These are phyloP conservation scores for Corylus avellana DNA, from an alignment of 306 rosid species.

Conservation along the genomic window DNA sequence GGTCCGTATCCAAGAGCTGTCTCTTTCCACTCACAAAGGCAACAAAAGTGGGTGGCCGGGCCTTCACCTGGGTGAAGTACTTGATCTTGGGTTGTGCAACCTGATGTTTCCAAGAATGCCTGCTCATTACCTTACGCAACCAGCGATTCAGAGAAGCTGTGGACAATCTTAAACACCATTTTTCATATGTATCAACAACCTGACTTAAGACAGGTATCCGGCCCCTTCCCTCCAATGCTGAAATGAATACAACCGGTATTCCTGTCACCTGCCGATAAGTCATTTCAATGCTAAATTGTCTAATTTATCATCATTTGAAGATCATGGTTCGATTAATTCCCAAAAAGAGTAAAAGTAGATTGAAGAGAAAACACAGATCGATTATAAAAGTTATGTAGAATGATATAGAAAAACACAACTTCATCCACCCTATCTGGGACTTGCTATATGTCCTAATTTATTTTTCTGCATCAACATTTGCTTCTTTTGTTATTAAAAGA, in stretches of 20 bases:
- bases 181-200: conserved; percentile 74
- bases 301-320: background rate
- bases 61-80: conserved; percentile 96
- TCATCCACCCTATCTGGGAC: background rate
- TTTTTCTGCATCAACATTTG: background rate
- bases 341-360: background rate
- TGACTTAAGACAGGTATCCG: conserved; percentile 59
- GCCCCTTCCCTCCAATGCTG: conserved; percentile 93
- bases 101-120: conserved; percentile 98
- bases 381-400: background rate
- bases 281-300: conserved; percentile 20
- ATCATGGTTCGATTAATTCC: background rate
- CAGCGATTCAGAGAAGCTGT: conserved; percentile 94
- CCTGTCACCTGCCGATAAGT: conserved; percentile 70
- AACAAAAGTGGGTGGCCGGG: conserved; percentile 90
- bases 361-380: background rate
- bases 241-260: conserved; percentile 81
- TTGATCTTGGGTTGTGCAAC: conserved; percentile 85
- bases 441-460: background rate
- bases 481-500: too few relatives aligned
- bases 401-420: background rate
- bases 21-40: conserved; percentile 85
- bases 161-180: conserved; percentile 84
- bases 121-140: conserved; percentile 93
- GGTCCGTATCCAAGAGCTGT: conserved; percentile 65